phyloP scores from a whole-genome alignment of 2,329 filamentous ascomycete species.

The Ceratocystis lukuohia region DNA sequence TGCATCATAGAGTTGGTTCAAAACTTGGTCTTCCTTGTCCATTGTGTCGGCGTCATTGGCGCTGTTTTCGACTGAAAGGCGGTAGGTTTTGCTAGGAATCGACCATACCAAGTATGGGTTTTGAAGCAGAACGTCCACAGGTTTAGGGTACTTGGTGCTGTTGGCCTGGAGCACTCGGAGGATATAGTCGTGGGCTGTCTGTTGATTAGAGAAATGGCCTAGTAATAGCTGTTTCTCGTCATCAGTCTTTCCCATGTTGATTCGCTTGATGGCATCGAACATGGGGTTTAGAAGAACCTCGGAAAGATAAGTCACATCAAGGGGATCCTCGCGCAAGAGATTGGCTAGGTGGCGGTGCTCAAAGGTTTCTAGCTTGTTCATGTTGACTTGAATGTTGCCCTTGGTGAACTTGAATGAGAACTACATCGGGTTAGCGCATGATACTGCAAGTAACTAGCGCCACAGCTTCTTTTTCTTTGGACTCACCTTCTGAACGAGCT shows the following conservation, averaged over 20 bases:
- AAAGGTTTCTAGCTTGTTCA: constrained; percentile 67
- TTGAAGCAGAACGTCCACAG: constrained; percentile 22
- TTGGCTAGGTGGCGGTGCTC: constrained; percentile 50
- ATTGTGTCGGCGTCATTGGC: not conserved
- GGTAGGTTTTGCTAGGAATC: constrained; percentile 25
- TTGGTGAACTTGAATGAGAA: constrained; percentile 82
- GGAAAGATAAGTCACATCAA: constrained; percentile 17
- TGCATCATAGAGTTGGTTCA: constrained; percentile 20
- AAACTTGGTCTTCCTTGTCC: constrained; percentile 8
- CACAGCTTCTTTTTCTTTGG: not conserved
- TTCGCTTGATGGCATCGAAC: constrained; percentile 4
- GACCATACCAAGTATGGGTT: constrained; percentile 31
- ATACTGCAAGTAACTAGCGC: not conserved
- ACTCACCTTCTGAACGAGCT: constrained; percentile 55
- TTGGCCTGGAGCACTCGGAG: constrained; percentile 16
- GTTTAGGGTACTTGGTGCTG: constrained; percentile 19
- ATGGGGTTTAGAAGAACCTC: constrained; percentile 20
- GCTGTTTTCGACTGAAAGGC: not conserved
- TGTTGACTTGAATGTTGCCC: constrained; percentile 72
- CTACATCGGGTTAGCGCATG: constrained; percentile 30
- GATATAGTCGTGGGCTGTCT: constrained; percentile 15
- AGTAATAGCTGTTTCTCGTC: constrained; percentile 3
- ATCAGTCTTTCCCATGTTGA: not conserved
- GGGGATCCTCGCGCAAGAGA: constrained; percentile 23
- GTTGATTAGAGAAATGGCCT: not conserved